Evolutionary conservation across 805 yeast genomes (phyloP).

Genomic region (Zygoascus flipseniorum): DNA sequence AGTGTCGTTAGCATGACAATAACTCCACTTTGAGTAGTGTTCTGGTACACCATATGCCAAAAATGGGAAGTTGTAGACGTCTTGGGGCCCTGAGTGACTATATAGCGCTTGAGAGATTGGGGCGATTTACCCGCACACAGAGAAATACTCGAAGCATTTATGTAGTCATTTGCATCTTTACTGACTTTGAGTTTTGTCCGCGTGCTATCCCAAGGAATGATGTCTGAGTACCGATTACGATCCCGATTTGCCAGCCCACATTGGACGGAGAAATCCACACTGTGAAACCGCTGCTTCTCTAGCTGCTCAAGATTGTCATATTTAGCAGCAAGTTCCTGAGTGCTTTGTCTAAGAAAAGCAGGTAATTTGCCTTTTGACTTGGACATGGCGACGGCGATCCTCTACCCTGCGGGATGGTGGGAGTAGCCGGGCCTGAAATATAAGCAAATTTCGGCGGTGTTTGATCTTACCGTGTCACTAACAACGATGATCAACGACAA

Average conservation of each 20-base stretch:
- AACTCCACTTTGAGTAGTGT: constrained; percentile 57
- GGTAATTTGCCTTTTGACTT: constrained; percentile 3
- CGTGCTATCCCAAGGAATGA: constrained; percentile 57
- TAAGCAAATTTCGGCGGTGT: neutral
- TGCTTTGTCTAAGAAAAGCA: constrained; percentile 5
- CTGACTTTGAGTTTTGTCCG: constrained; percentile 37
- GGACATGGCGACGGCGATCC: neutral
- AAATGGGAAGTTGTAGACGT: constrained; percentile 68
- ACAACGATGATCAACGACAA: constrained; percentile 68
- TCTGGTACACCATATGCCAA: constrained; percentile 67
- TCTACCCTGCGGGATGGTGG: neutral
- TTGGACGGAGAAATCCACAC: constrained; percentile 14
- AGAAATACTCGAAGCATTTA: constrained; percentile 65
- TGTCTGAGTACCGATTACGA: constrained; percentile 53
- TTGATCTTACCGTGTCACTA: neutral
- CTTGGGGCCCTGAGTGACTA: constrained; percentile 90
- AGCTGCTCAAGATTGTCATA: constrained; percentile 20
- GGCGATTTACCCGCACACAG: constrained; percentile 18
- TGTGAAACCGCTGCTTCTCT: constrained; percentile 14
- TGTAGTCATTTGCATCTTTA: constrained; percentile 44
- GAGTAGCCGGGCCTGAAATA: neutral
- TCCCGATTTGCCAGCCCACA: constrained; percentile 18
- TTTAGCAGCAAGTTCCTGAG: neutral
- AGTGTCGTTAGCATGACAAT: constrained; percentile 72
- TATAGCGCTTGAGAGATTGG: constrained; percentile 27